Base-by-base conservation (phyloP, 805 yeast genomes). In the Candida xyloterini region DNA sequence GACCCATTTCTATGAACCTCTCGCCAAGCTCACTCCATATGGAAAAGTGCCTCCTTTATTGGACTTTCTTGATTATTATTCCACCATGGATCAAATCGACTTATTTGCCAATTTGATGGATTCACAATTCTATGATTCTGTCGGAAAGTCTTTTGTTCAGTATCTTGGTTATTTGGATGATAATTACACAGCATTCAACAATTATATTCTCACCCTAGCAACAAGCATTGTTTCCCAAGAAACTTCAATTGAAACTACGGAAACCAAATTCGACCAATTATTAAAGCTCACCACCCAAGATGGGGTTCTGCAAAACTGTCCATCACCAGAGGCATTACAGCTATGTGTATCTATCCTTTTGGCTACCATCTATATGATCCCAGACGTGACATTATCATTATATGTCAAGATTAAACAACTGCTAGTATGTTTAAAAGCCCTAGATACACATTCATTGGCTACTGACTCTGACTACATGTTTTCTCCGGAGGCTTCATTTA, bases 341-440 rank as follows among this genome's bases (percentile, higher is more conserved):
- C 21, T 46, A 7, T 51, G 59, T 42, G 54, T 51, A 5, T 27
- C 42, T 7, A 44, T 46, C 4, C 21, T 60, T 0, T 10, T 60
- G 7, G 33, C 60, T 2, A 42, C 38, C 1, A 43, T 62, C 2
- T 60, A 51, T 32, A 27, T 58, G 10, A 52, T 50, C 20, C 61
- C 60, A 1, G 44, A 40, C 10, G 55, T 56, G 1, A 49, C 59
- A 1, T 38, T 59, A 21, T 50, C 51, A 23, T 40, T 51, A 0
- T 53, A 55, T 35, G 38, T 56, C 9, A 36, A 40, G 24, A 50
- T 59, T 43, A 60, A 60, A 37, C 60, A 61, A 34, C 45, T 57
- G 3, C 25, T 62, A 8, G 49, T 33, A 1, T 40, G 38, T 10
- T 27, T 59, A 11, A 42, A 47, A 23, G 10, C 48, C 0, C 16